A percentile compares a stretch with the other conserved stretches of the same genome.
phyloP scores from a whole-genome alignment of 352 stramenopile species.

The Phytopythium helicoides region DNA sequence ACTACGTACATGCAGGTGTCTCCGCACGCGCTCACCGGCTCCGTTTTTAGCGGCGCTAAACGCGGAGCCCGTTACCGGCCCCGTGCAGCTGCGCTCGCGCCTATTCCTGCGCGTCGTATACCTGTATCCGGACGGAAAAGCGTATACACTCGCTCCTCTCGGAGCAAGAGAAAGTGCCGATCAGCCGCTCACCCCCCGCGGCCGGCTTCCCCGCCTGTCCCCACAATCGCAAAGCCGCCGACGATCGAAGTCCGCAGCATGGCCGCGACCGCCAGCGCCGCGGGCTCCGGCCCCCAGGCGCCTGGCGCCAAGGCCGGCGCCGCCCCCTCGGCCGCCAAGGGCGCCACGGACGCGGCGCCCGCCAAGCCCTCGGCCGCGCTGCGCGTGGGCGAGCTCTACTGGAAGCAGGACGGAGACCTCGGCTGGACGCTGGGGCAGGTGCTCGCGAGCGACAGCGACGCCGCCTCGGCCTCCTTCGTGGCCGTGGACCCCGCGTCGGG shows the following conservation, averaged over 20 bases:
- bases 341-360: not conserved
- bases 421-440: constrained; percentile 75
- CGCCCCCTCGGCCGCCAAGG: not conserved
- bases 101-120: not conserved
- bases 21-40: too few relatives aligned
- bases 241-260: constrained; percentile 4
- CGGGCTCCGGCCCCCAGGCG: constrained; percentile 1
- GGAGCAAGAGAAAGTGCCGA: too few relatives aligned
- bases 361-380: constrained; percentile 10
- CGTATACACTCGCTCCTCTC: not conserved
- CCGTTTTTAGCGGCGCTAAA: too few relatives aligned
- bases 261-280: constrained; percentile 6
- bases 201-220: too few relatives aligned
- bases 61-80: not conserved
- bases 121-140: not conserved
- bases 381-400: constrained; percentile 79
- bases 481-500: constrained; percentile 66
- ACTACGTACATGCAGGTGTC: too few relatives aligned
- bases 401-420: constrained; percentile 62
- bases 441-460: constrained; percentile 32
- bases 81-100: not conserved
- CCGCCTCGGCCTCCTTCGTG: constrained; percentile 42
- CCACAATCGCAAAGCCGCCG: constrained; percentile 3
- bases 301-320: not conserved
- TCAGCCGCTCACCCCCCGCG: too few relatives aligned